Conservation (phyloP, 2,329 filamentous ascomycete genomes). For the Canariomyces notabilis region DNA sequence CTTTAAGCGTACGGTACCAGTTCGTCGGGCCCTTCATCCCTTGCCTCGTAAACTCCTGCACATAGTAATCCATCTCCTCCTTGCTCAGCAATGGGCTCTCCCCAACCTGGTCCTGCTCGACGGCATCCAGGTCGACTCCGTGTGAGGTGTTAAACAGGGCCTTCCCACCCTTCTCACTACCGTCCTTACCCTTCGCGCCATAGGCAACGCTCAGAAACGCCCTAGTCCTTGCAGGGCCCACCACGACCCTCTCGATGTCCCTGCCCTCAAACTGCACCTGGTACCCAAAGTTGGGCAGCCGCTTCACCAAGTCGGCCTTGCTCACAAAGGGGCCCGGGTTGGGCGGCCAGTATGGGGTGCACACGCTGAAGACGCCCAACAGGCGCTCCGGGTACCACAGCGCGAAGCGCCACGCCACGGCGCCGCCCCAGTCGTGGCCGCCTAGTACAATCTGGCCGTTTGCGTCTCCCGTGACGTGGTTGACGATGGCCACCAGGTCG, state of each 20-base stretch:
- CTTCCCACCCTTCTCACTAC: constrained; percentile 45
- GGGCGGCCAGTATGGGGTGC: constrained; percentile 67
- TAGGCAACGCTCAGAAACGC: constrained; percentile 68
- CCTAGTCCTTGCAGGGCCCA: constrained; percentile 57
- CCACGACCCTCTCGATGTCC: constrained; percentile 55
- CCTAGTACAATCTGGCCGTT: constrained; percentile 64
- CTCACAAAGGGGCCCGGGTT: constrained; percentile 47
- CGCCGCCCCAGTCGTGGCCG: constrained; percentile 90
- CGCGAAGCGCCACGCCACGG: constrained; percentile 68
- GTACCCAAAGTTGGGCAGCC: constrained; percentile 69
- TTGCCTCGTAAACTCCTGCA: constrained; percentile 61
- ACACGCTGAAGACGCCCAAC: constrained; percentile 70
- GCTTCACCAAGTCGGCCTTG: constrained; percentile 50
- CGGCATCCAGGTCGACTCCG: constrained; percentile 48
- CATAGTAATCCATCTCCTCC: constrained; percentile 74
- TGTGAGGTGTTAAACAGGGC: constrained; percentile 51
- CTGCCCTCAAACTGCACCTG: constrained; percentile 73
- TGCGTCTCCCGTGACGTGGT: constrained; percentile 35
- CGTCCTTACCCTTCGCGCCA: constrained; percentile 56
- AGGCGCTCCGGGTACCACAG: constrained; percentile 69
- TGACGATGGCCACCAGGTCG: constrained; percentile 69
- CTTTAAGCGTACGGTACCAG: constrained; percentile 74
- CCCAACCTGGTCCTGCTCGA: constrained; percentile 58
- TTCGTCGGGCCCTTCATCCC: constrained; percentile 77
- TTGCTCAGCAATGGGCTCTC: constrained; percentile 55